These are phyloP conservation scores for Xylariaceae sp. DNA, from an alignment of 2,329 filamentous ascomycete species.

Conservation along the genomic window DNA sequence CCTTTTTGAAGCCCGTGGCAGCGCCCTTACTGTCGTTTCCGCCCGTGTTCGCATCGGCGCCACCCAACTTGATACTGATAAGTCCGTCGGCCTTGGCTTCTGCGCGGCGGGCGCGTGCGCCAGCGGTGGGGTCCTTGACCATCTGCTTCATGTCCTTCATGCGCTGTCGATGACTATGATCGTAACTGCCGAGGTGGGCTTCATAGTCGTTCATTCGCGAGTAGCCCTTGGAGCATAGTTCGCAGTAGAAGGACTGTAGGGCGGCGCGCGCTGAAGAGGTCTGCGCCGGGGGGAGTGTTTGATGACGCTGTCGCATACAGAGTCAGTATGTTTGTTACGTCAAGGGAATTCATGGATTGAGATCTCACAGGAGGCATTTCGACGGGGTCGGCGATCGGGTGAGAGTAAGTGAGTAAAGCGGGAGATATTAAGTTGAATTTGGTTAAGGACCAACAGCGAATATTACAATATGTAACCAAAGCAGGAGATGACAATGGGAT, in stretches of 20 bases:
- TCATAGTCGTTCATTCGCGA: slow-evolving; percentile 94
- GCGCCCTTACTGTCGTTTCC: slow-evolving; percentile 28
- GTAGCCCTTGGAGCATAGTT: slow-evolving; percentile 90
- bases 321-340: not conserved
- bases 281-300: slow-evolving; percentile 54
- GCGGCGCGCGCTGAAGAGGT: slow-evolving; percentile 67
- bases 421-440: not conserved
- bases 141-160: slow-evolving; percentile 84
- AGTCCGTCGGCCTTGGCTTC: slow-evolving; percentile 66
- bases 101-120: slow-evolving; percentile 59
- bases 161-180: slow-evolving; percentile 90
- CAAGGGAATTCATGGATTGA: not conserved
- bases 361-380: slow-evolving; percentile 50
- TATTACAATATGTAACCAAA: too few species aligned
- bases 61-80: slow-evolving; percentile 58
- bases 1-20: slow-evolving; percentile 54
- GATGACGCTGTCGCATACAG: slow-evolving; percentile 42
- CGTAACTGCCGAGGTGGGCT: slow-evolving; percentile 87
- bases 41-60: slow-evolving; percentile 28
- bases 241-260: slow-evolving; percentile 75
- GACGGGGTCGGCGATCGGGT: not conserved
- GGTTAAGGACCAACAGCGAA: not conserved
- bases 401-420: not conserved
- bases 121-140: slow-evolving; percentile 64
- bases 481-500: too few species aligned